phyloP scores from a whole-genome alignment of 2,329 filamentous ascomycete genomes.

The Talaromyces sp. region DNA sequence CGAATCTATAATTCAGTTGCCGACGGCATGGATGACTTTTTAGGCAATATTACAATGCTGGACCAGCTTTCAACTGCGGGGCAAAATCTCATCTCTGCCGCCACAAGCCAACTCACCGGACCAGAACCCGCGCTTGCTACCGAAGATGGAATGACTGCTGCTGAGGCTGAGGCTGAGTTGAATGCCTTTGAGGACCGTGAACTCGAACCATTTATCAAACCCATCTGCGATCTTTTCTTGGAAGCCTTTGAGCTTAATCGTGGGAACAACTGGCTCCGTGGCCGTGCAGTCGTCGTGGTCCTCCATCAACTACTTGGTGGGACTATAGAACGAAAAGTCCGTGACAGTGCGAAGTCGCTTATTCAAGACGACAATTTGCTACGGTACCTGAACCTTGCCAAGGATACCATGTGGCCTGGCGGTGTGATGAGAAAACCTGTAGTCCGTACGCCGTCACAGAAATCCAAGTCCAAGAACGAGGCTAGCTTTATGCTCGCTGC shows the following conservation, averaged over 20 bases:
- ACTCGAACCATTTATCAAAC: constrained; percentile 92
- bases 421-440: constrained; percentile 47
- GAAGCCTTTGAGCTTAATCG: constrained; percentile 93
- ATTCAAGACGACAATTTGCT: constrained; percentile 75
- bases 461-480: constrained; percentile 76
- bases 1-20: constrained; percentile 95
- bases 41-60: constrained; percentile 91
- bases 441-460: constrained; percentile 67
- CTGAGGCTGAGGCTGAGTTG: constrained; percentile 88
- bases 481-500: constrained; percentile 86
- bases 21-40: constrained; percentile 95
- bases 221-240: constrained; percentile 95
- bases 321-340: constrained; percentile 91
- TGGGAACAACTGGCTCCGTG: constrained; percentile 95
- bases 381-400: constrained; percentile 70
- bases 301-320: constrained; percentile 92
- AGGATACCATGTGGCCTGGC: constrained; percentile 74
- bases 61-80: constrained; percentile 91
- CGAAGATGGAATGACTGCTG: constrained; percentile 51
- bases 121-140: constrained; percentile 47
- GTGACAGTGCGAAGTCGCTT: constrained; percentile 73
- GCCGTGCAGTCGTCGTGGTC: constrained; percentile 91
- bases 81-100: constrained; percentile 67
- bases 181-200: constrained; percentile 89
- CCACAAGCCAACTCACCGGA: constrained; percentile 49